phyloP scores from a whole-genome alignment of 108 stramenopile genomes.

The Aurantiochytrium sp. region DNA sequence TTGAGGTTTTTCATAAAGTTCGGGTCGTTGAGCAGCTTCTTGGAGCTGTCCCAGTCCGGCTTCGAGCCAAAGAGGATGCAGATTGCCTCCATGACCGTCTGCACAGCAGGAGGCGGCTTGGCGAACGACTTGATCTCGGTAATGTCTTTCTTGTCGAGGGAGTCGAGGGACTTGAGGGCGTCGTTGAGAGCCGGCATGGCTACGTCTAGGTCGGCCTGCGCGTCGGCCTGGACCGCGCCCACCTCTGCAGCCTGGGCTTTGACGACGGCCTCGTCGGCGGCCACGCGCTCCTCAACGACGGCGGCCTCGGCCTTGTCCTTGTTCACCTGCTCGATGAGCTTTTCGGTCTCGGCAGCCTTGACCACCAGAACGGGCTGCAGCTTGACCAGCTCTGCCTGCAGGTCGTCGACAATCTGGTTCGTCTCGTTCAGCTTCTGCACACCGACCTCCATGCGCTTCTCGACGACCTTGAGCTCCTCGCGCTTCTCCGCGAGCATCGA shows the following conservation, averaged over 20 bases:
- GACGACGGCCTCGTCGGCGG: slow-evolving; percentile 53
- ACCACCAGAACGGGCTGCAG: slow-evolving; percentile 59
- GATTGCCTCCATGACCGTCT: slow-evolving; percentile 62
- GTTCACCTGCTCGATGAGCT: slow-evolving; percentile 49
- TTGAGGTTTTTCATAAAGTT: slow-evolving; percentile 56
- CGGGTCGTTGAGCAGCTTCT: slow-evolving; percentile 48
- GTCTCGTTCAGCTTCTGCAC: slow-evolving; percentile 61
- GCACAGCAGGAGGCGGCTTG: slow-evolving; percentile 59
- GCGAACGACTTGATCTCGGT: slow-evolving; percentile 61
- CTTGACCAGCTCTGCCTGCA: slow-evolving; percentile 52
- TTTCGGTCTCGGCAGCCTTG: slow-evolving; percentile 54
- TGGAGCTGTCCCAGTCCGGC: slow-evolving; percentile 61
- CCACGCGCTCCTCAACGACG: slow-evolving; percentile 47
- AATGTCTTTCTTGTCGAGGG: slow-evolving; percentile 58
- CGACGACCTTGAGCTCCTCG: slow-evolving; percentile 41
- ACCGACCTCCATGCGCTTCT: slow-evolving; percentile 56
- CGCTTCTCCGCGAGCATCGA: slow-evolving; percentile 48
- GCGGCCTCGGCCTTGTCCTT: slow-evolving; percentile 47
- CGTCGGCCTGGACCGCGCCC: slow-evolving; percentile 54
- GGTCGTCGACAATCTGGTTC: slow-evolving; percentile 53
- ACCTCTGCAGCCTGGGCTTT: slow-evolving; percentile 58
- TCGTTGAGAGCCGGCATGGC: slow-evolving; percentile 58
- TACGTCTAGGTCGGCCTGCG: slow-evolving; percentile 59
- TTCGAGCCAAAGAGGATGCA: slow-evolving; percentile 63
- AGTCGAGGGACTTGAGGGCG: slow-evolving; percentile 55